Evolutionary conservation across 2,329 filamentous ascomycete genomes (phyloP).

Genomic region (Penicillium olsonii): DNA sequence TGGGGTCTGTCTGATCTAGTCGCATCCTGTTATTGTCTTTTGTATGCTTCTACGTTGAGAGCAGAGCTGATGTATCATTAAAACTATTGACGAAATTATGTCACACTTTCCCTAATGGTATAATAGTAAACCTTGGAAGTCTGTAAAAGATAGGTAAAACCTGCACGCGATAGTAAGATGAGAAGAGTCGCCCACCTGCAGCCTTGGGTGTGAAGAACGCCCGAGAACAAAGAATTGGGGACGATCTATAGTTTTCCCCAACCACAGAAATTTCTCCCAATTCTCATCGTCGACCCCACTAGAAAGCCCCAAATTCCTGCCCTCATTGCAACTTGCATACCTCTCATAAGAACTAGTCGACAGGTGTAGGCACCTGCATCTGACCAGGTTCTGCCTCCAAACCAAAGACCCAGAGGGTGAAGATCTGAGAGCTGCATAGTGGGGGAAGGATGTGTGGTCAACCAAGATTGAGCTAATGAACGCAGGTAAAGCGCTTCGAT

Average conservation of each 20-base stretch:
- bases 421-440: constrained; percentile 30
- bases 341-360: constrained; percentile 39
- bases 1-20: not conserved
- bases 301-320: constrained; percentile 41
- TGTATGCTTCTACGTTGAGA: not conserved
- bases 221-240: not conserved
- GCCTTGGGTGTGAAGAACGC: not conserved
- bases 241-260: constrained; percentile 36
- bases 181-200: not conserved
- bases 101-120: not conserved
- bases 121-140: not conserved
- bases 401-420: constrained; percentile 34
- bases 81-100: constrained; percentile 16
- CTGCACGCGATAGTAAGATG: no score
- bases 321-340: constrained; percentile 40
- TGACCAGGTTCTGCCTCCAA: constrained; percentile 33
- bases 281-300: constrained; percentile 39
- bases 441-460: constrained; percentile 31
- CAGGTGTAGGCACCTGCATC: constrained; percentile 38
- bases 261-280: constrained; percentile 42
- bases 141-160: no score
- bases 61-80: constrained; percentile 14
- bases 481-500: constrained; percentile 44
- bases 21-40: not conserved
- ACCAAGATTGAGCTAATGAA: constrained; percentile 40